These are phyloP conservation scores for Phytomonas francai DNA, from an alignment of 208 protist species.

Conservation along the genomic window DNA sequence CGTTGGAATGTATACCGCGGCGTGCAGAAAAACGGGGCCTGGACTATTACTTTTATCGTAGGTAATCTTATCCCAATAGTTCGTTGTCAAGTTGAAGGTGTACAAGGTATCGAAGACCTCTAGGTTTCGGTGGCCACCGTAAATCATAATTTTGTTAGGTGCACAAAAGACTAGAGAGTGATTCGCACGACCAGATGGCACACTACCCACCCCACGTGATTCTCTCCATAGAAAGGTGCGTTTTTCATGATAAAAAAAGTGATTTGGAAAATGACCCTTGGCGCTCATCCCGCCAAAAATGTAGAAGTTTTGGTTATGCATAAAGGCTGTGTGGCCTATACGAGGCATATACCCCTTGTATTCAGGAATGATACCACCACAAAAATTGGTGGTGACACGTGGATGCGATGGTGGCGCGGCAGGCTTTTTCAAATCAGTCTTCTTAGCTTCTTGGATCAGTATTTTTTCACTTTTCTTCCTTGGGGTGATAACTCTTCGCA, in stretches of 20 bases:
- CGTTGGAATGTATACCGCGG: slow-evolving; percentile 53
- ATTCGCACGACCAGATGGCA: slow-evolving; percentile 68
- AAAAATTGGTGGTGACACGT: slow-evolving; percentile 32
- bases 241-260: slow-evolving; percentile 67
- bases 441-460: background rate
- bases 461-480: background rate
- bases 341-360: slow-evolving; percentile 61
- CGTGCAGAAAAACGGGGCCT: slow-evolving; percentile 76
- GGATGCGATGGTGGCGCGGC: background rate
- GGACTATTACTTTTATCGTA: slow-evolving; percentile 57
- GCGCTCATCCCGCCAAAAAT: slow-evolving; percentile 72
- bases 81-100: slow-evolving; percentile 44
- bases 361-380: slow-evolving; percentile 57
- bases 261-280: slow-evolving; percentile 54
- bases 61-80: slow-evolving; percentile 70
- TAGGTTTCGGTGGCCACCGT: slow-evolving; percentile 60
- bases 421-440: background rate
- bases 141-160: slow-evolving; percentile 67
- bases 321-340: slow-evolving; percentile 67
- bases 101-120: slow-evolving; percentile 82
- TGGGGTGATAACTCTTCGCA: background rate
- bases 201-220: slow-evolving; percentile 58
- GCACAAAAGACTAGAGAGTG: slow-evolving; percentile 55
- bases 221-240: slow-evolving; percentile 78
- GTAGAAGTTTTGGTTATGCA: slow-evolving; percentile 63